Percentiles rank a stretch among this genome's conserved stretches.
Evolutionary conservation across 306 rosid genomes (phyloP).

Genomic region (Malus sylvestris): DNA sequence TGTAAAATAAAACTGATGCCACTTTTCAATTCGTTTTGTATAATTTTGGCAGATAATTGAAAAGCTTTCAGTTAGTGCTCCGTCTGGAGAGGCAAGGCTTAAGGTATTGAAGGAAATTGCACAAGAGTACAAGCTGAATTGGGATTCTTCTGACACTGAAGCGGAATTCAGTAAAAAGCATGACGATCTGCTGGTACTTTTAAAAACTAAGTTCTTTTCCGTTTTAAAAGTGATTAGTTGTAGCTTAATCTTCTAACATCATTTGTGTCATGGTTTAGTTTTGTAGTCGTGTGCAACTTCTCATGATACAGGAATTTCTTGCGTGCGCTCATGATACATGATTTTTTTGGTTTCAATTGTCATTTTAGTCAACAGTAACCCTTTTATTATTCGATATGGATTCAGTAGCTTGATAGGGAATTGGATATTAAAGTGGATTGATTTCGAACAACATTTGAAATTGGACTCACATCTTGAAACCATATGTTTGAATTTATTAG

Average conservation of each 20-base stretch:
- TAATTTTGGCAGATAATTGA: conserved; percentile 68
- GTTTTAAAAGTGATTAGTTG: background rate
- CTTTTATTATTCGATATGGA: background rate
- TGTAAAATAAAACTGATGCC: conserved; percentile 5
- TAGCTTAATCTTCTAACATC: background rate
- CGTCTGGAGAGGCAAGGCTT: conserved; percentile 69
- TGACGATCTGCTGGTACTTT: conserved; percentile 90
- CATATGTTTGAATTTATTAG: background rate
- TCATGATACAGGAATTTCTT: background rate
- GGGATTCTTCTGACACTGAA: conserved; percentile 83
- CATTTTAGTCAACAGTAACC: background rate
- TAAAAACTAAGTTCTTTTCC: conserved; percentile 3
- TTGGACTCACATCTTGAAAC: background rate
- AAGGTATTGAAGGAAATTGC: conserved; percentile 80
- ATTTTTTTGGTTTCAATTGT: background rate
- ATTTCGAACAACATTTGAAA: background rate
- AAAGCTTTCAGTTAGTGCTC: conserved; percentile 81
- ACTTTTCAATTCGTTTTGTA: conserved; percentile 9
- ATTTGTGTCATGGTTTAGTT: background rate
- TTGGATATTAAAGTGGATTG: no score
- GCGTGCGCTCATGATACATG: background rate
- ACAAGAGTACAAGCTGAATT: conserved; percentile 55
- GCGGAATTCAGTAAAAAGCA: conserved; percentile 74
- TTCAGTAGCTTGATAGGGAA: background rate
- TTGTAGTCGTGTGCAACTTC: background rate